Percentiles rank a stretch among this genome's conserved stretches.
Evolutionary conservation across 1,284 basidiomycete species (phyloP).

Genomic region (Rhodotorula sp.): DNA sequence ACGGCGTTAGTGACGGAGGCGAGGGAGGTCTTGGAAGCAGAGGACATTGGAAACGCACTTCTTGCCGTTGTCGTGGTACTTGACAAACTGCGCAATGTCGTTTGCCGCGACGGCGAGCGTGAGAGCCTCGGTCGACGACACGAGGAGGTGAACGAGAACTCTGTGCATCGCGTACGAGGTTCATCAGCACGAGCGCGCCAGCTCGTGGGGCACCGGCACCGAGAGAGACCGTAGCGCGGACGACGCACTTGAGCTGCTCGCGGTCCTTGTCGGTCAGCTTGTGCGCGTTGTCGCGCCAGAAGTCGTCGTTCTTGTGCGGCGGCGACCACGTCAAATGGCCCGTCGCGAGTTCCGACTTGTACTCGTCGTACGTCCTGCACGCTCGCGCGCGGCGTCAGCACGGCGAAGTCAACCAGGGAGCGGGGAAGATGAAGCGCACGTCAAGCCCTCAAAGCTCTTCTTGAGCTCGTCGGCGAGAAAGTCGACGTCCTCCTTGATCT

Average conservation of each 20-base stretch:
- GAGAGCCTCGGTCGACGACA: constrained; percentile 67
- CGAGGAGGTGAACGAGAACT: constrained; percentile 68
- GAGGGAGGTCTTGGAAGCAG: not conserved
- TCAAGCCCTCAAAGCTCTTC: constrained; percentile 79
- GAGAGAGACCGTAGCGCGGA: not conserved
- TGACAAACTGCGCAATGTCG: constrained; percentile 91
- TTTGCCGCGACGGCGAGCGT: constrained; percentile 80
- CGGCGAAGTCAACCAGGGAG: not conserved
- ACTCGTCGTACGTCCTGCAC: constrained; percentile 89
- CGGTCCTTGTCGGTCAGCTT: constrained; percentile 79
- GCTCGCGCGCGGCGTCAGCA: not conserved
- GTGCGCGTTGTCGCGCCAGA: constrained; percentile 93
- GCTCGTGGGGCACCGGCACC: rapidly evolving
- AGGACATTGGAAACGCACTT: constrained; percentile 61
- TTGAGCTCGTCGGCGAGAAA: constrained; percentile 81
- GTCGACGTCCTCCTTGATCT: constrained; percentile 82
- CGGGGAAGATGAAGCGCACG: constrained; percentile 59
- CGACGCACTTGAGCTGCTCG: constrained; percentile 71
- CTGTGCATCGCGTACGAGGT: not conserved
- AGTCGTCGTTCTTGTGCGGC: constrained; percentile 91
- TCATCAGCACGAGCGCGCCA: no score
- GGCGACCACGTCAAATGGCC: constrained; percentile 91
- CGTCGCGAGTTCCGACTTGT: constrained; percentile 82
- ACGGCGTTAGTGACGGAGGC: not conserved
- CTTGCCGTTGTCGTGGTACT: constrained; percentile 83